Percentiles rank a stretch among this genome's conserved stretches.
Evolutionary conservation across 768 basidiomycete genomes (phyloP).

Genomic region (Lactarius tabidus): DNA sequence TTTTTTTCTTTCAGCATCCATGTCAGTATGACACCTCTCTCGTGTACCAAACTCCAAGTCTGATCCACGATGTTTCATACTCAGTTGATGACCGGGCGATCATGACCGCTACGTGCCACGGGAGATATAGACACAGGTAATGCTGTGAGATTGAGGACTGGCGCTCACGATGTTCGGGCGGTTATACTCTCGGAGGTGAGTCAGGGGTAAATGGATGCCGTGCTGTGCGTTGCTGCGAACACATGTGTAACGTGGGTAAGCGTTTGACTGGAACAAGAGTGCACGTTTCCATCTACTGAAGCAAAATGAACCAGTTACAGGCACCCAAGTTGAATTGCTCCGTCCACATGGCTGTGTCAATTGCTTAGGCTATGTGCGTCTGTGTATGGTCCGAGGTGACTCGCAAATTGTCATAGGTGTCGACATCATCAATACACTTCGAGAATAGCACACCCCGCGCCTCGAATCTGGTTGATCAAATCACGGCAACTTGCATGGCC

Average conservation of each 20-base stretch:
- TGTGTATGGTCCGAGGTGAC: slow-evolving; percentile 13
- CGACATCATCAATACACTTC: slow-evolving; percentile 19
- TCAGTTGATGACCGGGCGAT: neutral
- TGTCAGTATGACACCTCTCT: neutral
- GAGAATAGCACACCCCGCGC: slow-evolving; percentile 3
- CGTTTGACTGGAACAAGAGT: slow-evolving; percentile 12
- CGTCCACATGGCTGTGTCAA: slow-evolving; percentile 10
- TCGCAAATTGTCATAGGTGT: slow-evolving; percentile 12
- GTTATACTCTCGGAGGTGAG: neutral
- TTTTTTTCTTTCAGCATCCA: neutral
- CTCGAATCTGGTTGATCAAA: slow-evolving; percentile 17
- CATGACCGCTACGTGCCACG: slow-evolving; percentile 2
- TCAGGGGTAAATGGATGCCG: slow-evolving; percentile 9
- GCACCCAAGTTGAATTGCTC: neutral
- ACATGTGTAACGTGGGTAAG: slow-evolving; percentile 5
- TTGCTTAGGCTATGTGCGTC: slow-evolving; percentile 9
- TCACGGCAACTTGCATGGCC: slow-evolving; percentile 19
- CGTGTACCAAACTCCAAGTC: neutral
- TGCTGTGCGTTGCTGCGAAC: slow-evolving; percentile 3
- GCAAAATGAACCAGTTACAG: slow-evolving; percentile 12
- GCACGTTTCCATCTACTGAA: slow-evolving; percentile 6
- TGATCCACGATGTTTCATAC: neutral
- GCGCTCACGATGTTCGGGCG: slow-evolving; percentile 1
- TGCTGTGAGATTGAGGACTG: neutral
- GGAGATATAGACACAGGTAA: neutral